A percentile compares a stretch with the other conserved stretches of the same genome.
These are phyloP conservation scores for Colletotrichum sojae DNA, from an alignment of 2,329 filamentous ascomycete genomes.

Conservation along the genomic window DNA sequence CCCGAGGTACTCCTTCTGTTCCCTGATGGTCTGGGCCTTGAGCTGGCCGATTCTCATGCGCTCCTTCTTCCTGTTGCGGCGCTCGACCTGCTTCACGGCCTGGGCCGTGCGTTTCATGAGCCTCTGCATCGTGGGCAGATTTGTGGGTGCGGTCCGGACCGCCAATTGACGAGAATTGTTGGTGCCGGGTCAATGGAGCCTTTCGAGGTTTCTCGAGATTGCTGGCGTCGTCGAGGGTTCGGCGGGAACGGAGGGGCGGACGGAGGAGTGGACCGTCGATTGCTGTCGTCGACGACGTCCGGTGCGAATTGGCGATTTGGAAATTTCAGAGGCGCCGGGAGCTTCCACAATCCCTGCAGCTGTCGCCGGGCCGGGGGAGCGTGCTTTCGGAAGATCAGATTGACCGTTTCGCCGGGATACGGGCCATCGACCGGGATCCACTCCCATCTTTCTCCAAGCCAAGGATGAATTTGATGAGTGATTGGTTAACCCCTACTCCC, in stretches of 20 bases:
- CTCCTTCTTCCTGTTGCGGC: constrained; percentile 60
- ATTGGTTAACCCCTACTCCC: constrained; percentile 16
- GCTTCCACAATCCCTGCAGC: constrained; percentile 35
- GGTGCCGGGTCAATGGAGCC: background rate
- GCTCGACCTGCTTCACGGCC: constrained; percentile 75
- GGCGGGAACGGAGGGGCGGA: constrained; percentile 14
- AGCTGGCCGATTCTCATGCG: constrained; percentile 48
- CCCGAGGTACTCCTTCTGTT: constrained; percentile 54
- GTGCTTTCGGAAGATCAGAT: constrained; percentile 17
- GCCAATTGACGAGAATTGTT: constrained; percentile 3
- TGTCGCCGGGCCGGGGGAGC: constrained; percentile 1
- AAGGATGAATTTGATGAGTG: constrained; percentile 25
- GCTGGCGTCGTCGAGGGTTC: constrained; percentile 22
- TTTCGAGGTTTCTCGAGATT: background rate
- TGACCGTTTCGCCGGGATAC: background rate
- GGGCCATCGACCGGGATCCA: background rate
- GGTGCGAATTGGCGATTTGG: constrained; percentile 36
- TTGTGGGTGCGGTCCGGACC: background rate
- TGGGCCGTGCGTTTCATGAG: constrained; percentile 76
- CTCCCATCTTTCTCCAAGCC: constrained; percentile 16
- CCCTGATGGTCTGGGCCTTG: constrained; percentile 48
- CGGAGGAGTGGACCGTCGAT: constrained; percentile 9
- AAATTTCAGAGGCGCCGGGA: constrained; percentile 39
- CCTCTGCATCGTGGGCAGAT: constrained; percentile 73
- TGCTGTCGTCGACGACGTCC: constrained; percentile 30